Base-by-base conservation (phyloP, 805 yeast species). In the Saturnispora serradocipensis region DNA sequence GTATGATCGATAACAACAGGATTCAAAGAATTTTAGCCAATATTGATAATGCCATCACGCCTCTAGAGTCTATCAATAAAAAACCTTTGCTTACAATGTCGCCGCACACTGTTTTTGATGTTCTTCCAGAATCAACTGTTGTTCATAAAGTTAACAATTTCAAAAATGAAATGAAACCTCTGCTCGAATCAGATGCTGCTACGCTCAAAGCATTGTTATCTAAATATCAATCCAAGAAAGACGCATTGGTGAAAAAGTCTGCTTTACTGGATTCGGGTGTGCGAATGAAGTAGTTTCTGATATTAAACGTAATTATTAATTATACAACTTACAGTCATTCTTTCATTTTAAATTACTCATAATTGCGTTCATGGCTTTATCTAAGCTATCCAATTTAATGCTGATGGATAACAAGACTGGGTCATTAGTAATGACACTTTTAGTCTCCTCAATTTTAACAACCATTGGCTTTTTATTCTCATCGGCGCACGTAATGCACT, bases 381-480 rank as follows among this genome's bases (percentile, higher is more conserved):
- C 87, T 40, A 84, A 65, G 44, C 82, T 77, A 51, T 76, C 84
- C 54, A 85, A 68, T 59, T 84, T 84, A 5, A 85, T 76, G 55
- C 79, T 74, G 1, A 82, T 75, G 47, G 84, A 77, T 38, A 84
- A 70, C 49, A 85, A 63, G 8, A 78, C 72, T 2, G 90, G 90
- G 59, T 85, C 91, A 24, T 85, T 81, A 3, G 84, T 76, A 27
- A 80, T 73, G 3, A 82, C 80, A 53, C 79, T 80, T 22, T 81
- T 67, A 52, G 78, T 80, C 53, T 77, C 82, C 54, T 70, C 67
- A 25, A 83, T 80, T 60, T 80, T 78, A 25, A 83, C 89, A 43
- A 83, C 88, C 56, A 53, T 51, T 6, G 70, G 64, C 2, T 57
- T 45, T 11, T 61, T 60, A 7, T 57, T 53, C 48, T 68, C 71